phyloP scores from a whole-genome alignment of 305 asterid genomes.

The Withania somnifera region DNA sequence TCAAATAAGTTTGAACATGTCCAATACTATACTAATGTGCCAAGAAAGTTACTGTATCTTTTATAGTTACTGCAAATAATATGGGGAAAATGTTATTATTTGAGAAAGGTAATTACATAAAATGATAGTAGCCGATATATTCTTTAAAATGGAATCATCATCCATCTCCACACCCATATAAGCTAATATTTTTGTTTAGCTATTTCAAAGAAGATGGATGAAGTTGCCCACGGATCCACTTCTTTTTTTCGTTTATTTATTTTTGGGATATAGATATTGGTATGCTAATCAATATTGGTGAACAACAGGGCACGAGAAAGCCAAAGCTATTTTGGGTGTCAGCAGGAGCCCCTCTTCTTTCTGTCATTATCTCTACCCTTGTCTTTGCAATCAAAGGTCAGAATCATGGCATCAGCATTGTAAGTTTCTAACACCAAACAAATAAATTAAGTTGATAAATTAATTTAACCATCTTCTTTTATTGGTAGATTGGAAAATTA shows the following conservation, averaged over 20 bases:
- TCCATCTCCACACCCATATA: no score
- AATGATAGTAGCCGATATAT: no score
- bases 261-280: background rate
- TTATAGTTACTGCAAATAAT: background rate
- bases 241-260: no score
- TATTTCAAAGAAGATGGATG: no score
- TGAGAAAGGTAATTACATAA: background rate
- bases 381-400: slow-evolving; percentile 62
- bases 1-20: background rate
- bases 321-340: slow-evolving; percentile 88
- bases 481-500: slow-evolving; percentile 62
- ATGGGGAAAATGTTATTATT: no score
- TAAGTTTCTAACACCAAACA: slow-evolving; percentile 15
- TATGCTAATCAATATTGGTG: background rate
- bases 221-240: no score
- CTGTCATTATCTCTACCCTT: slow-evolving; percentile 61
- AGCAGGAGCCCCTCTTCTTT: slow-evolving; percentile 80
- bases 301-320: slow-evolving; percentile 57
- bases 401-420: slow-evolving; percentile 69
- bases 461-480: background rate
- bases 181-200: no score
- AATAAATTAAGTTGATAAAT: background rate
- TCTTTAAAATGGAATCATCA: no score
- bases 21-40: background rate
- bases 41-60: background rate